A percentile compares a stretch with the other conserved stretches of the same genome.
Evolutionary conservation across 495 filamentous ascomycete genomes (phyloP).

Genomic region (Talaromyces nanjingensis): DNA sequence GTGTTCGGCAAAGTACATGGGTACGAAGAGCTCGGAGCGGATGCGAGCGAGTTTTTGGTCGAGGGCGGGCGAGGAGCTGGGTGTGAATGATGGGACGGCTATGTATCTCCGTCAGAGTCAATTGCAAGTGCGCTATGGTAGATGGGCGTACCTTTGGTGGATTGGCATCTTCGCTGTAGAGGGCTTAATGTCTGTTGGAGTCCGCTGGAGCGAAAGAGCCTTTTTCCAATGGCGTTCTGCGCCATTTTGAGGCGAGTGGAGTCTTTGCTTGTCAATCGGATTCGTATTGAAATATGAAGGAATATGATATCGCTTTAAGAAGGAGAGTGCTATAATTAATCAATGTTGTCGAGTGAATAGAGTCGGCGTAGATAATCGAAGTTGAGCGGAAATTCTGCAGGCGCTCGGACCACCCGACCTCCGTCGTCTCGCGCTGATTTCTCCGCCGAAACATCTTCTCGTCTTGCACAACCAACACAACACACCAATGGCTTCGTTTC

Average conservation of each 20-base stretch:
- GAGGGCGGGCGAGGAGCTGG: slow-evolving; percentile 46
- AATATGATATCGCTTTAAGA: not conserved
- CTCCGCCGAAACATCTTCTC: not conserved
- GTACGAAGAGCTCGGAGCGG: slow-evolving; percentile 59
- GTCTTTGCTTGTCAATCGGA: not conserved
- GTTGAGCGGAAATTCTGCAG: slow-evolving; percentile 31
- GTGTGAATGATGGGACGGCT: slow-evolving; percentile 43
- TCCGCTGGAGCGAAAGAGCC: slow-evolving; percentile 28
- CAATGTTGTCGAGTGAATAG: not conserved
- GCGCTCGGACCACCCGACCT: slow-evolving; percentile 23
- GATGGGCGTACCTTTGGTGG: slow-evolving; percentile 25
- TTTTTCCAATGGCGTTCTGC: slow-evolving; percentile 31
- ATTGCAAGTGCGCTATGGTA: not conserved
- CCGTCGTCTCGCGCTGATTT: slow-evolving; percentile 15
- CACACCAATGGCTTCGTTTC: slow-evolving; percentile 49
- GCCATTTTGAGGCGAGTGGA: slow-evolving; percentile 23
- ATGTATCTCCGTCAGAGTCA: not conserved
- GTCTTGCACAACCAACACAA: not conserved
- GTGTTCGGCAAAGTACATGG: slow-evolving; percentile 45
- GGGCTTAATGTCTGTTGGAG: slow-evolving; percentile 27
- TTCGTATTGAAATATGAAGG: not conserved
- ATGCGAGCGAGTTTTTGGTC: slow-evolving; percentile 45
- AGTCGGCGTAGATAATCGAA: not conserved
- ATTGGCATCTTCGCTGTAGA: slow-evolving; percentile 29
- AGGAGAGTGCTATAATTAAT: not conserved